Base-by-base conservation (phyloP, 305 asterid species). In the Rubia peregrina region DNA sequence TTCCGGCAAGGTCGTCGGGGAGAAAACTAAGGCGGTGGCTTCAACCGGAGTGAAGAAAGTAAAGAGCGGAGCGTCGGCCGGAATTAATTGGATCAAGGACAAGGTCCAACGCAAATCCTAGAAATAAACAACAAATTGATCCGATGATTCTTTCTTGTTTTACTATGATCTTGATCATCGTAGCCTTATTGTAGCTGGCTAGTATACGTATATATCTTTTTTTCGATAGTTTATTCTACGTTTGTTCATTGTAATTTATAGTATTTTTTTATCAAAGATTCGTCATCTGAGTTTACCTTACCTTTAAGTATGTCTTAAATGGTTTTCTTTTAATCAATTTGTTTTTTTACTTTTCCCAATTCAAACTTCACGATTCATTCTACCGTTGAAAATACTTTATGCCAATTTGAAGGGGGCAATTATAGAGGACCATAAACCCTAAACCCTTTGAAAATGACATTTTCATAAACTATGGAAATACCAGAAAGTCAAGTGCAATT, bases 71-170 rank as follows among this genome's bases (percentile, higher is more conserved):
- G 87, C 97, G 9, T 67, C 85, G 65, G 84, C 83, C 30, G 90
- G 97, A 42, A 12, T 91, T 74, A 81, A 79, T 65, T 89, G 97
- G 96, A 77, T 89, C 75, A 91, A 91, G 30, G 75, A 72, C 11
- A 91, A 81, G 80, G 85, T 79, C 49, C 85, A 85, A 0, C 85
- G 81, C 75, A 76, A 85, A n/a, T 76, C 85, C 12, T 83, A 85
- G 48, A 87, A 89, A 67, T 75, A 79, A 16, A 77, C 74, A 21
- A 56, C 2, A 14, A 16, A 16, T 49, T 0, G 57, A n/a, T n/a
- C n/a, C n/a, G 57, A 49, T 49, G 1, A 56, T 21, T 56, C 33
- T 56, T 22, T 19, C 33, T 22, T 56, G 26, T 21, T 21, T 14
- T 1, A 8, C 11, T 7, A 21, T 8, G 14, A 9, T 56, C 61